These are phyloP conservation scores for Trichosporon asahii DNA, from an alignment of 1,284 basidiomycete genomes.

Conservation along the genomic window DNA sequence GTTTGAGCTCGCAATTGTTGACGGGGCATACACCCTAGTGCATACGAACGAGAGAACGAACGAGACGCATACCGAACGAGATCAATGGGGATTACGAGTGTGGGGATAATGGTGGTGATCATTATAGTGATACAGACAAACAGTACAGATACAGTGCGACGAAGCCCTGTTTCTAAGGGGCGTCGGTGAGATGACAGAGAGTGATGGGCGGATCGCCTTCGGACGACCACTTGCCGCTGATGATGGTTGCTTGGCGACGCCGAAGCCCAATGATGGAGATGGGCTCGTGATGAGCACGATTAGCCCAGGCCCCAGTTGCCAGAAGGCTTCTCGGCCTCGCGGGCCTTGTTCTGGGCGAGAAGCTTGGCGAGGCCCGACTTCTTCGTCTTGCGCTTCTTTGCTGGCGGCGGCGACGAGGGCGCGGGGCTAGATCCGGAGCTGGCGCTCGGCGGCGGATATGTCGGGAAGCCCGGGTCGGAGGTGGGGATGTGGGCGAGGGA, in stretches of 20 bases:
- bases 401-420: conserved; percentile 16
- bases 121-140: not conserved
- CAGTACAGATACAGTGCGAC: not conserved
- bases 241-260: not conserved
- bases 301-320: conserved; percentile 37
- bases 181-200: not conserved
- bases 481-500: conserved; percentile 35
- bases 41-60: not conserved
- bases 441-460: conserved; percentile 27
- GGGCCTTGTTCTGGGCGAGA: conserved; percentile 46
- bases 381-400: conserved; percentile 44
- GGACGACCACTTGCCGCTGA: not conserved
- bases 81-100: not conserved
- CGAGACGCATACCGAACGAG: not conserved
- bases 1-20: not conserved
- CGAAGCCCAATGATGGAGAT: not conserved
- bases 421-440: conserved; percentile 3
- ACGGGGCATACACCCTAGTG: not conserved
- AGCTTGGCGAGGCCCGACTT: conserved; percentile 47
- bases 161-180: not conserved
- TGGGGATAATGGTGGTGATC: not conserved
- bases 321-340: conserved; percentile 30
- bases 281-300: not conserved
- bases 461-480: conserved; percentile 40
- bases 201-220: not conserved